phyloP scores from a whole-genome alignment of 306 rosid species.

The Cajanus cajan region DNA sequence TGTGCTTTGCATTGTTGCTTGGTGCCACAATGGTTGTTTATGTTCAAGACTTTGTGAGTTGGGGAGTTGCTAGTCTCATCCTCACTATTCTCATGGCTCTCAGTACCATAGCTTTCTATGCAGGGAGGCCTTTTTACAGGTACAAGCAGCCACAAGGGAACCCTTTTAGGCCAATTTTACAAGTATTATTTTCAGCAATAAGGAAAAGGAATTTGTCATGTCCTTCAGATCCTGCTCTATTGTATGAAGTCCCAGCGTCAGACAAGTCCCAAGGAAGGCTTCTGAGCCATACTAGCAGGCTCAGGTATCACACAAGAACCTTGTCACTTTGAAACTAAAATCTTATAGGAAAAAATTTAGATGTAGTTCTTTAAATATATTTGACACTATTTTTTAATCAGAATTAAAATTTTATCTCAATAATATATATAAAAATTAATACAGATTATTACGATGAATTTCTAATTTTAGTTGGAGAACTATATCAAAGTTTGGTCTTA shows the following conservation, averaged over 20 bases:
- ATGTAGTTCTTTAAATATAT: too few species aligned
- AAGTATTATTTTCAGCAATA: not conserved
- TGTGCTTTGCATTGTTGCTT: not conserved
- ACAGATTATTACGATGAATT: not conserved
- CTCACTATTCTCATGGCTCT: not conserved
- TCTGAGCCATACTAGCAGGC: not conserved
- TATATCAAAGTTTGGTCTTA: too few species aligned
- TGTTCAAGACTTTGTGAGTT: not conserved
- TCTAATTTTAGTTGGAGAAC: not conserved
- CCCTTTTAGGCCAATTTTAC: not conserved
- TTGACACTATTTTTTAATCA: too few species aligned
- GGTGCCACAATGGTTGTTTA: not conserved
- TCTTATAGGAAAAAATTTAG: too few species aligned
- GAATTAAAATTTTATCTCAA: too few species aligned
- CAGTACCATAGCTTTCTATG: not conserved
- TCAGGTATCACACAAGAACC: not conserved
- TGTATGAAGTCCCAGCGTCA: not conserved
- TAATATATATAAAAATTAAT: not conserved
- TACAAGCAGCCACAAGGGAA: not conserved
- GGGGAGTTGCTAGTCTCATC: not conserved
- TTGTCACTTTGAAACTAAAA: not conserved
- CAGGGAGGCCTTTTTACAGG: not conserved
- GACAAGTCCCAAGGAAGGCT: not conserved
- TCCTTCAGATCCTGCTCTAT: not conserved
- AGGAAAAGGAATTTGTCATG: not conserved